phyloP scores from a whole-genome alignment of 2,329 filamentous ascomycete genomes.

The Pezicula neosporulosa region DNA sequence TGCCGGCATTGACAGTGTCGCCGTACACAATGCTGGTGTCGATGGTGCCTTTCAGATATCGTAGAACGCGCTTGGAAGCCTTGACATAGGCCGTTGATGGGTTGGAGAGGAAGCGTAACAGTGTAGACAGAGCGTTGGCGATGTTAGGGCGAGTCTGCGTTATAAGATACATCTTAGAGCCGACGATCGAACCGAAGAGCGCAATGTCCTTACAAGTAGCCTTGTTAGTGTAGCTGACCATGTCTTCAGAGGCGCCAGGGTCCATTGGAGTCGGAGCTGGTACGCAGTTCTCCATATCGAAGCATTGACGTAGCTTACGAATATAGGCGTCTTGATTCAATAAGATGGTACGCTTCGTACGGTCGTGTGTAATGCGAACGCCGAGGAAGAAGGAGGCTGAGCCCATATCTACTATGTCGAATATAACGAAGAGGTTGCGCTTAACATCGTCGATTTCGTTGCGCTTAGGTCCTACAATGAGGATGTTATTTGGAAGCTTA shows the following conservation, averaged over 20 bases:
- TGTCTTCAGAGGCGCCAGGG: background rate
- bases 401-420: constrained; percentile 25
- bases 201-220: no score
- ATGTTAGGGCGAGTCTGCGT: constrained; percentile 10
- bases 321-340: constrained; percentile 22
- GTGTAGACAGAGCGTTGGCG: background rate
- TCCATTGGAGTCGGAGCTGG: constrained; percentile 12
- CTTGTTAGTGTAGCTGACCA: background rate
- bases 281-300: constrained; percentile 6
- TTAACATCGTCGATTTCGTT: constrained; percentile 12
- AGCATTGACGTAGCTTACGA: constrained; percentile 14
- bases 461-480: constrained; percentile 5
- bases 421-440: constrained; percentile 9
- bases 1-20: no score
- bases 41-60: constrained; percentile 8
- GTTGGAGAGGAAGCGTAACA: constrained; percentile 1
- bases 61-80: constrained; percentile 3
- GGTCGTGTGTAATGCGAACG: constrained; percentile 17
- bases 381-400: constrained; percentile 20
- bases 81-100: constrained; percentile 1
- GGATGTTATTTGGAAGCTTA: constrained; percentile 14
- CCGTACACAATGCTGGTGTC: background rate
- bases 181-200: constrained; percentile 3
- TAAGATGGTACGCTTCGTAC: background rate
- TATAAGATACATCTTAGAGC: constrained; percentile 4